phyloP scores from a whole-genome alignment of 768 basidiomycete genomes.

The Amanita pseudoporphyria region DNA sequence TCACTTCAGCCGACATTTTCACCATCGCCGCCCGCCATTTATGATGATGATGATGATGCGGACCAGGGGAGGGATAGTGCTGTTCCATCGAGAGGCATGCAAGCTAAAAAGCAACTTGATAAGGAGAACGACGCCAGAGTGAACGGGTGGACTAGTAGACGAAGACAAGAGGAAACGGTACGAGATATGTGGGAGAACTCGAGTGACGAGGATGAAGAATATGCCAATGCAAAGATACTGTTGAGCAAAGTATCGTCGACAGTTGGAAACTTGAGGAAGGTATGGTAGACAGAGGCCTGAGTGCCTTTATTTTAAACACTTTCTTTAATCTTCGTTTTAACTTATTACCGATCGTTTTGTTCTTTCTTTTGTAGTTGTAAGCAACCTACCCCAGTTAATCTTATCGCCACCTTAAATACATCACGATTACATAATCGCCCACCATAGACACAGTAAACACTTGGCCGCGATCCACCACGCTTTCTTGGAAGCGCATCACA shows the following conservation, averaged over 20 bases:
- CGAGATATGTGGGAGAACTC: conserved; percentile 62
- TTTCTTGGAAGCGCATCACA: background rate
- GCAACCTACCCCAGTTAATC: background rate
- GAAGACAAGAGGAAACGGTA: background rate
- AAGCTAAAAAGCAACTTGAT: conserved; percentile 10
- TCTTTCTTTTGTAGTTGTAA: background rate
- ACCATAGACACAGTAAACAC: background rate
- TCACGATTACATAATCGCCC: conserved; percentile 3
- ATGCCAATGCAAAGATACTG: conserved; percentile 45
- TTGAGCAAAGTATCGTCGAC: conserved; percentile 37
- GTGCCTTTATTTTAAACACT: background rate
- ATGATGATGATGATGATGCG: conserved; percentile 37
- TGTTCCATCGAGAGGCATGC: background rate
- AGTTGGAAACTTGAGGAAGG: conserved; percentile 15
- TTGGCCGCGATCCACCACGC: background rate
- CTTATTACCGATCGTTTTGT: background rate
- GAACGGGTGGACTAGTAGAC: conserved; percentile 4
- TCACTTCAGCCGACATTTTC: conserved; percentile 72
- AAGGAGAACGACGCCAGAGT: background rate
- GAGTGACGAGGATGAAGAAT: conserved; percentile 66
- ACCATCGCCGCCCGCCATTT: conserved; percentile 54
- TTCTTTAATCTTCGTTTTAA: background rate
- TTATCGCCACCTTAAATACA: background rate
- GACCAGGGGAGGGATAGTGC: conserved; percentile 11
- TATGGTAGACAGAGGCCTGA: conserved; percentile 7